A percentile compares a stretch with the other conserved stretches of the same genome.
Evolutionary conservation across 805 yeast species (phyloP).

Genomic region (Cyberlindnera nakhonratchasimensis): DNA sequence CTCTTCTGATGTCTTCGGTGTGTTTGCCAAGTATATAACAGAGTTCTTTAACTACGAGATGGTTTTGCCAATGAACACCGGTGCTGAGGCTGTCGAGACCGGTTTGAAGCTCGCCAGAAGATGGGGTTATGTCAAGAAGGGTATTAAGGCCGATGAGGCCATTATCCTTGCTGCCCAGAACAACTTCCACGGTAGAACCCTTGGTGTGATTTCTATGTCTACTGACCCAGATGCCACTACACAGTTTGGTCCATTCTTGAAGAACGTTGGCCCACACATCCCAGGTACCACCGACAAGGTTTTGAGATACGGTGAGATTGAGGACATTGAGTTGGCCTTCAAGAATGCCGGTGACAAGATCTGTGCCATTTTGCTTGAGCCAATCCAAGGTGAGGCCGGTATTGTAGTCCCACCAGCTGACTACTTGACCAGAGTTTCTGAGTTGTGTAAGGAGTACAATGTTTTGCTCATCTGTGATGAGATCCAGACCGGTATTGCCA

Average conservation of each 20-base stretch:
- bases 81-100: constrained; percentile 98
- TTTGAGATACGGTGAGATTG: constrained; percentile 78
- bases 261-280: constrained; percentile 77
- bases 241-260: constrained; percentile 85
- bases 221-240: constrained; percentile 92
- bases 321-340: constrained; percentile 81
- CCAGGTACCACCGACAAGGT: constrained; percentile 66
- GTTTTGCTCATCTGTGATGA: constrained; percentile 92
- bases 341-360: constrained; percentile 80
- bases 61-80: constrained; percentile 97
- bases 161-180: constrained; percentile 82
- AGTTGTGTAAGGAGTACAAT: constrained; percentile 76
- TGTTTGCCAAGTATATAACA: constrained; percentile 81
- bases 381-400: constrained; percentile 98
- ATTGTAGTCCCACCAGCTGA: constrained; percentile 89
- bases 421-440: constrained; percentile 70
- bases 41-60: constrained; percentile 87
- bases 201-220: constrained; percentile 93
- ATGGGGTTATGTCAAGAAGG: constrained; percentile 92
- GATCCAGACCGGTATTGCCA: constrained; percentile 95
- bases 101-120: constrained; percentile 91
- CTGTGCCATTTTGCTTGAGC: constrained; percentile 90
- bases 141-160: constrained; percentile 79
- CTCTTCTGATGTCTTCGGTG: constrained; percentile 83
- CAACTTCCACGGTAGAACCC: constrained; percentile 95